Percentiles rank a stretch among this genome's conserved stretches.
Conservation (phyloP, 2,329 filamentous ascomycete genomes). For the Fusarium subtropicale region DNA sequence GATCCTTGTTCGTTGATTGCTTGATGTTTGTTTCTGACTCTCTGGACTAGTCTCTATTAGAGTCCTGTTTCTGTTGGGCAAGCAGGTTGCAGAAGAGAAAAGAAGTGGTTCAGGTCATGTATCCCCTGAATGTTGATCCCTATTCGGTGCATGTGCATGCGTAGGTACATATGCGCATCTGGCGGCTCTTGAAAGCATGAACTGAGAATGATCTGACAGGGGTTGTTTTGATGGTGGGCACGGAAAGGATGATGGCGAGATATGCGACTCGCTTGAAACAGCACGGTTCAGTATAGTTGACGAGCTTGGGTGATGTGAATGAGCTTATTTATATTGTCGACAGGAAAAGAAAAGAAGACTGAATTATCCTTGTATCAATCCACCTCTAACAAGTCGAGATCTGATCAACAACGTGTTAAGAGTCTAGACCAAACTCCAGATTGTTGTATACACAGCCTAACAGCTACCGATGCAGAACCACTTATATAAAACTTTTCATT, state of each 20-base stretch:
- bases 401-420: neutral
- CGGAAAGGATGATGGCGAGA: neutral
- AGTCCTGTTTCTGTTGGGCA: neutral
- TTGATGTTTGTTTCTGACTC: neutral
- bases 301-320: slow-evolving; percentile 14
- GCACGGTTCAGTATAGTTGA: slow-evolving; percentile 30
- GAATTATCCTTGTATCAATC: slow-evolving; percentile 10
- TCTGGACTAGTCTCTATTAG: neutral
- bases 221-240: slow-evolving; percentile 5
- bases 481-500: slow-evolving; percentile 19
- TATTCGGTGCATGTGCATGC: slow-evolving; percentile 5
- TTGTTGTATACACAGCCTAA: neutral
- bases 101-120: slow-evolving; percentile 1
- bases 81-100: neutral
- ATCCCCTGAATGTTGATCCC: neutral
- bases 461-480: slow-evolving; percentile 1
- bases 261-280: slow-evolving; percentile 30
- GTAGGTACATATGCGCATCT: slow-evolving; percentile 14
- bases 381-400: slow-evolving; percentile 4
- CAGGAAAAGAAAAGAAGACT: neutral
- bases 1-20: neutral
- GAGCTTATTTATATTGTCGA: slow-evolving; percentile 17
- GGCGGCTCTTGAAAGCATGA: slow-evolving; percentile 20
- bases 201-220: slow-evolving; percentile 6
- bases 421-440: neutral